Conservation (phyloP, 2,329 filamentous ascomycete species). For the Whalleya microplaca region DNA sequence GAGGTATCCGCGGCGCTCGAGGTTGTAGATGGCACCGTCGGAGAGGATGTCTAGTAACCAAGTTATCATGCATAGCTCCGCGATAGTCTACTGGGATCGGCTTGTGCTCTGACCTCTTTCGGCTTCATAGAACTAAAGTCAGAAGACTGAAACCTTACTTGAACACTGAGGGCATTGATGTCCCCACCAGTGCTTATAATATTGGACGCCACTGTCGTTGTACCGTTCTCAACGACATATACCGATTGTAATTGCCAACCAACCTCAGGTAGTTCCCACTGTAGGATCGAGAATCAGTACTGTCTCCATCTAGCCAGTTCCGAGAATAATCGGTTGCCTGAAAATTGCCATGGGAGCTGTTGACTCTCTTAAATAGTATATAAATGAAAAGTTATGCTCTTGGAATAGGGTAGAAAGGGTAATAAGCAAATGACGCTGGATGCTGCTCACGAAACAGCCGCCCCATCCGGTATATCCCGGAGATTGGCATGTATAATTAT, state of each 20-base stretch:
- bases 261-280: background rate
- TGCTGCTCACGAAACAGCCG: slow-evolving; percentile 1
- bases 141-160: slow-evolving; percentile 7
- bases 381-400: no score
- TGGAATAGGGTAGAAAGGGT: no score
- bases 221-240: background rate
- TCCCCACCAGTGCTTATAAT: background rate
- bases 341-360: no score
- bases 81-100: background rate
- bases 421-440: no score
- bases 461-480: background rate
- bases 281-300: no score
- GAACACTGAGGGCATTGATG: slow-evolving; percentile 3
- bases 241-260: background rate
- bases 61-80: background rate
- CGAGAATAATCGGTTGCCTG: no score
- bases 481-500: background rate
- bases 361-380: no score
- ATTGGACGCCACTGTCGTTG: background rate
- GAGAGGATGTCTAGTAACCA: background rate
- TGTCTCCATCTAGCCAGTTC: no score
- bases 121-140: background rate
- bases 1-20: background rate
- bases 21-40: background rate
- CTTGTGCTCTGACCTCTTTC: background rate